A percentile compares a stretch with the other conserved stretches of the same genome.
These are phyloP conservation scores for Cajanus cajan DNA, from an alignment of 306 rosid genomes.

Conservation along the genomic window DNA sequence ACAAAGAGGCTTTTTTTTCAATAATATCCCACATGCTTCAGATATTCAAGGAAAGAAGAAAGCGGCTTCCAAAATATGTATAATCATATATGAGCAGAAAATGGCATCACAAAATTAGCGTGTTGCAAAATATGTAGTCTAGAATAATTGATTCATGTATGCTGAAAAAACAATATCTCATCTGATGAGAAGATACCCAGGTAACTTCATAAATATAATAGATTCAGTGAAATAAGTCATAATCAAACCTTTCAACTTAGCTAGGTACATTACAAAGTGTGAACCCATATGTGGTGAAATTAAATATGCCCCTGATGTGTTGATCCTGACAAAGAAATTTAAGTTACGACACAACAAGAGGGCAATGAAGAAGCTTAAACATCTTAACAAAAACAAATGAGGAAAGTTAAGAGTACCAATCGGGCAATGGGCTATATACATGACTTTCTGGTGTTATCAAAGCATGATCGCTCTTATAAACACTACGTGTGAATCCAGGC, in stretches of 20 bases:
- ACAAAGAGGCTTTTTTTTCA: too few relatives aligned
- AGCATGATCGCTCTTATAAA: slow-evolving; percentile 81
- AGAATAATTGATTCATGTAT: not conserved
- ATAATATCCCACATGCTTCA: not conserved
- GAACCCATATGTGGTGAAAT: slow-evolving; percentile 82
- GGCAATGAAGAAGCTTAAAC: slow-evolving; percentile 16
- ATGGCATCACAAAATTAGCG: not conserved
- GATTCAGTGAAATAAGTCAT: not conserved
- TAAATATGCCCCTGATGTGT: slow-evolving; percentile 77
- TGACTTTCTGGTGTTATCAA: slow-evolving; percentile 91
- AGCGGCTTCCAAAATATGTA: not conserved
- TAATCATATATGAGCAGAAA: slow-evolving; percentile 16
- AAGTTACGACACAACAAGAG: slow-evolving; percentile 24
- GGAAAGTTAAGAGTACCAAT: slow-evolving; percentile 55
- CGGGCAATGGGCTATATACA: slow-evolving; percentile 82
- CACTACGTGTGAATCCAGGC: slow-evolving; percentile 97
- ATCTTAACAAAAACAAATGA: slow-evolving; percentile 23
- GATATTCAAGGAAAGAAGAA: slow-evolving; percentile 4
- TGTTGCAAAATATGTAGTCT: not conserved
- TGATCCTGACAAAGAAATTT: slow-evolving; percentile 55
- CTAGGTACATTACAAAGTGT: slow-evolving; percentile 86
- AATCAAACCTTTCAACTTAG: slow-evolving; percentile 81
- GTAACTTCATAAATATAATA: not conserved
- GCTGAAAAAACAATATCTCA: slow-evolving; percentile 3
- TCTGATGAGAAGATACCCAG: slow-evolving; percentile 5